Evolutionary conservation across 73 alveolate species (phyloP).

Genomic region (Tetrahymena thermophila): DNA sequence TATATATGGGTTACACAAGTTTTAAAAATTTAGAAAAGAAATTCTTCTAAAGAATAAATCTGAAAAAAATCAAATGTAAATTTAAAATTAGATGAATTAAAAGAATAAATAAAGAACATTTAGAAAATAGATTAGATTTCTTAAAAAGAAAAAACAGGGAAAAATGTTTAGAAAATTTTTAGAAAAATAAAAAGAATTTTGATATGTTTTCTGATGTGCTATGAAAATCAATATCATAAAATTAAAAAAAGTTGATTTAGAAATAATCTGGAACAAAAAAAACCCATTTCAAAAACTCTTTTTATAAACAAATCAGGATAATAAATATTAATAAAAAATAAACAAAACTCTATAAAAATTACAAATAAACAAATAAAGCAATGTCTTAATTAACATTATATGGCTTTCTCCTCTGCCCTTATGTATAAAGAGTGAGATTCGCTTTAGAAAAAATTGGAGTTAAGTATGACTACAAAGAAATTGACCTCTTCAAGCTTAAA

Average conservation of each 20-base stretch:
- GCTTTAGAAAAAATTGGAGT: background rate
- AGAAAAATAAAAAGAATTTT: background rate
- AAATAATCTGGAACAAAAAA: background rate
- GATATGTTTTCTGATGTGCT: too few species aligned
- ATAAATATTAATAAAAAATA: background rate
- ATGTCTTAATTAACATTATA: background rate
- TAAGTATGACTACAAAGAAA: background rate
- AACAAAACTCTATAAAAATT: background rate
- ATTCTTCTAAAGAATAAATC: background rate
- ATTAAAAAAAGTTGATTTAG: background rate
- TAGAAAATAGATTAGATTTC: background rate
- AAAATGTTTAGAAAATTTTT: too few species aligned
- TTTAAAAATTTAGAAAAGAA: too few species aligned
- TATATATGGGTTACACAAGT: too few species aligned
- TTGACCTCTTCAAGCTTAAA: background rate
- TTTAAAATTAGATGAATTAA: too few species aligned
- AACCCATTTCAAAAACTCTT: background rate
- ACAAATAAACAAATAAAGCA: background rate
- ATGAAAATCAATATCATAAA: too few species aligned
- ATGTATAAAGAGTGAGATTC: background rate
- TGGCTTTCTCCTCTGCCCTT: background rate
- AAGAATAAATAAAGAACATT: background rate
- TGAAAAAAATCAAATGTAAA: background rate
- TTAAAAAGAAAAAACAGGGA: background rate
- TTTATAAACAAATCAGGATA: background rate